Base-by-base conservation (phyloP, 352 stramenopile genomes). In the Elongisporangium prolatum region DNA sequence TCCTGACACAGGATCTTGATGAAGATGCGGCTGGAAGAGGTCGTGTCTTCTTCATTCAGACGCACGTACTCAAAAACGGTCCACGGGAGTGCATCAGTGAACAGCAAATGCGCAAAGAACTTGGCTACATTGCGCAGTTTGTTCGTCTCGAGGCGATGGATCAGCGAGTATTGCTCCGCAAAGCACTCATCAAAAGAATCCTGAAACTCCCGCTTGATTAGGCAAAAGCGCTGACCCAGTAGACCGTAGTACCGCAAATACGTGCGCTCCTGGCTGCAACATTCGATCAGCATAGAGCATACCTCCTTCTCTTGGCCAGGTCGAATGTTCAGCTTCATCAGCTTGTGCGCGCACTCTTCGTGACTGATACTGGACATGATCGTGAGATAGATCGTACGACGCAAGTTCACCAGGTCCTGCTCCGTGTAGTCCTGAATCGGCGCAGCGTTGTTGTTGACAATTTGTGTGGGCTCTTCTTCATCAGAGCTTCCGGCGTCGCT, bases 291-390 rank as follows among this genome's bases (percentile, higher is more conserved):
- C 97, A 99, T 99, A 58, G 98, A 98, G 62, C 97, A 98, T 14
- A 99, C 92, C 67, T 99, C 97, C 51, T 91, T 91, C 72, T 99
- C 97, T 49, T 98, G 88, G 6, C 97, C 97, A 7, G 86, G 70
- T 9, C 94, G 95, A 57, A 99, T 98, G 64, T 98, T 91, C 53
- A 99, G 84, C 71, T 98, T 98, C 50, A 98, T 86, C 18, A 99
- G 78, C 74, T 99, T 99, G 84, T 99, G 98, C 10, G 93, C 93
- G 59, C 95, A 99, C 71, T 99, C 98, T 78, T 99, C 98, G 74
- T 99, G 98, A 4, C 91, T 97, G 18, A 98, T 96, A 69, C 91
- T 98, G 21, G 93, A 99, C 97, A 99, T 99, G 72, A 99, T 99
- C 10, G 97, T 99, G 56, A 99, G 70, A 71, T 99, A 99, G 61